These are phyloP conservation scores for Alternaria panax DNA, from an alignment of 2,329 filamentous ascomycete species.

Conservation along the genomic window DNA sequence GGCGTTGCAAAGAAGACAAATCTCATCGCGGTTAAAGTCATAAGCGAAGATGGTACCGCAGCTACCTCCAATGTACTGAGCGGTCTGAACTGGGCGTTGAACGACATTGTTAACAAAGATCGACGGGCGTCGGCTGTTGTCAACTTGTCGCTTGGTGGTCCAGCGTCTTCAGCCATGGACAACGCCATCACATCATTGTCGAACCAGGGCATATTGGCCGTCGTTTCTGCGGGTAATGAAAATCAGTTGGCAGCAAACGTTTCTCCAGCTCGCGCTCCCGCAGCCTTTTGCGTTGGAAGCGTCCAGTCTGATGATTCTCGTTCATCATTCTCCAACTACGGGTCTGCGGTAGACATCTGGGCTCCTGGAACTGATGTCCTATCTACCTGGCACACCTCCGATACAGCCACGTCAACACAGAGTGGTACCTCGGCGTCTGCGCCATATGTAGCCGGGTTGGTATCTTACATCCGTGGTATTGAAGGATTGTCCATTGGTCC, in stretches of 20 bases:
- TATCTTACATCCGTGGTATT: slow-evolving; percentile 70
- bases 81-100: slow-evolving; percentile 44
- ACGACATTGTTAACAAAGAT: slow-evolving; percentile 40
- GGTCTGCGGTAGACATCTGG: slow-evolving; percentile 48
- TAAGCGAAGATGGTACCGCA: slow-evolving; percentile 29
- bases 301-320: slow-evolving; percentile 36
- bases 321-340: slow-evolving; percentile 43
- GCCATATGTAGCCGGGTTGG: slow-evolving; percentile 72
- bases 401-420: slow-evolving; percentile 54
- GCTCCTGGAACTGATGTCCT: slow-evolving; percentile 48
- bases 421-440: slow-evolving; percentile 71
- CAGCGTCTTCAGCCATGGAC: slow-evolving; percentile 37
- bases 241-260: slow-evolving; percentile 32
- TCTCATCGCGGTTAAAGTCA: slow-evolving; percentile 49
- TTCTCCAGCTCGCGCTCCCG: slow-evolving; percentile 45
- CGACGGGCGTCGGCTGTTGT: slow-evolving; percentile 42
- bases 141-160: slow-evolving; percentile 50
- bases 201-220: slow-evolving; percentile 42
- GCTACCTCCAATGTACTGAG: slow-evolving; percentile 29
- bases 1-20: slow-evolving; percentile 45
- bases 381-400: slow-evolving; percentile 56
- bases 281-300: slow-evolving; percentile 48
- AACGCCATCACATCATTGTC: slow-evolving; percentile 41
- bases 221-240: slow-evolving; percentile 49
- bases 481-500: slow-evolving; percentile 43